Evolutionary conservation across 2,329 filamentous ascomycete species (phyloP).

Genomic region (Acarospora socialis): DNA sequence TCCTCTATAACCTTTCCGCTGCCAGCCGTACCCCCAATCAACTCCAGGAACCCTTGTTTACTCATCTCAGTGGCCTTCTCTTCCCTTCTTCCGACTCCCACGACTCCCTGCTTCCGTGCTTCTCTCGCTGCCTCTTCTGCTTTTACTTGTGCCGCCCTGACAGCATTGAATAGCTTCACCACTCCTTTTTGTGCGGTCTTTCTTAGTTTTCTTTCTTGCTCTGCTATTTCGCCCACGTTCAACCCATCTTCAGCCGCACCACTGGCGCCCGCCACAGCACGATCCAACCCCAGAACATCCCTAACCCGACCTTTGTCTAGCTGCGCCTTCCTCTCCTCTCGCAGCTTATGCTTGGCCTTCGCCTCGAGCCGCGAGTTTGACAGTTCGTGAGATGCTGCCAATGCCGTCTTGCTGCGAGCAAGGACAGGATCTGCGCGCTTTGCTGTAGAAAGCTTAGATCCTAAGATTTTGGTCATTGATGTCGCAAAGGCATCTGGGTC

Average conservation of each 20-base stretch:
- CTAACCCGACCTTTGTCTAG: slow-evolving; percentile 77
- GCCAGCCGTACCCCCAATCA: slow-evolving; percentile 53
- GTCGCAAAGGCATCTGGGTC: slow-evolving; percentile 84
- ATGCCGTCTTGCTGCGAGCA: slow-evolving; percentile 62
- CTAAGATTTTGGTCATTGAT: slow-evolving; percentile 84
- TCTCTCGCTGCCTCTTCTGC: slow-evolving; percentile 62
- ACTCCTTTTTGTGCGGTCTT: slow-evolving; percentile 90
- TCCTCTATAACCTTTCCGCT: slow-evolving; percentile 33
- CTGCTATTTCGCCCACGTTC: slow-evolving; percentile 40
- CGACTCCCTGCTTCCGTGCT: slow-evolving; percentile 54
- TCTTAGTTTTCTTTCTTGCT: slow-evolving; percentile 63
- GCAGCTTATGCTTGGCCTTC: slow-evolving; percentile 64
- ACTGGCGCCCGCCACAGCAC: slow-evolving; percentile 33
- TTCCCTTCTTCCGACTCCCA: slow-evolving; percentile 67
- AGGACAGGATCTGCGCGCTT: slow-evolving; percentile 85
- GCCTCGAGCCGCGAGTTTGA: slow-evolving; percentile 66
- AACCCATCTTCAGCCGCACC: slow-evolving; percentile 30
- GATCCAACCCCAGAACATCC: slow-evolving; percentile 53
- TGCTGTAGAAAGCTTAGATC: slow-evolving; percentile 68
- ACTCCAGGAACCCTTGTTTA: slow-evolving; percentile 86
- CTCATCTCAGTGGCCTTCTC: slow-evolving; percentile 92
- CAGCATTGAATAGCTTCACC: slow-evolving; percentile 90
- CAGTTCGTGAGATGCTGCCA: slow-evolving; percentile 55
- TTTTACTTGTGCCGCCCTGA: slow-evolving; percentile 81
- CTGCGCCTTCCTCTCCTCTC: slow-evolving; percentile 64